Evolutionary conservation across 1,139 yeast genomes (phyloP).

Genomic region (Hyphopichia pseudoburtonii): DNA sequence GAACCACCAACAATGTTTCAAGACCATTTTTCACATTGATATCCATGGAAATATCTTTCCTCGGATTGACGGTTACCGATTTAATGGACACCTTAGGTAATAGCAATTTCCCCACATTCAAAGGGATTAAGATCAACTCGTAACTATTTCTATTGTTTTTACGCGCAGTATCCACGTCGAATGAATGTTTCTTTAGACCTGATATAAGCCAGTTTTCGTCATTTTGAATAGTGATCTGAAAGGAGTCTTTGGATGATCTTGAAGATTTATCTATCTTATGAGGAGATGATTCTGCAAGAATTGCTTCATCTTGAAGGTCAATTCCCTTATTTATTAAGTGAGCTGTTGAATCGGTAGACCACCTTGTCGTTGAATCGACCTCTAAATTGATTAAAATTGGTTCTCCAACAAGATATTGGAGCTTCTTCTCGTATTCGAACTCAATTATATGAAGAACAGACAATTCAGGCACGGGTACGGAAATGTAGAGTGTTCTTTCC

Average conservation of each 20-base stretch:
- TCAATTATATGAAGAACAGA: constrained; percentile 52
- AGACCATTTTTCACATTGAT: constrained; percentile 65
- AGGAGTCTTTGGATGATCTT: constrained; percentile 11
- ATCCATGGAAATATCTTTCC: constrained; percentile 49
- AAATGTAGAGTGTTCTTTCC: constrained; percentile 34
- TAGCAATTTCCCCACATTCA: constrained; percentile 69
- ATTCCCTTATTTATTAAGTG: too few relatives aligned
- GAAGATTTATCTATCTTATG: constrained; percentile 9
- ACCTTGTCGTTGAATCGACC: constrained; percentile 45
- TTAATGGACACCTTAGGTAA: constrained; percentile 65
- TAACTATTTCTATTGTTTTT: constrained; percentile 18
- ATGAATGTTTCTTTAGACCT: constrained; percentile 58
- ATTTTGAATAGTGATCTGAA: constrained; percentile 29
- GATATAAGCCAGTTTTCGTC: constrained; percentile 68
- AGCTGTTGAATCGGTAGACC: too few relatives aligned
- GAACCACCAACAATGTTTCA: constrained; percentile 70
- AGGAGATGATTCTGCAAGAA: constrained; percentile 30
- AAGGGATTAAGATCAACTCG: constrained; percentile 61
- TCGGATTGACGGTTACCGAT: constrained; percentile 21
- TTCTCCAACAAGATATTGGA: constrained; percentile 61
- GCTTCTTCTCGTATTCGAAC: constrained; percentile 35
- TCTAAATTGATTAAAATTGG: constrained; percentile 49
- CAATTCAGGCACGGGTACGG: constrained; percentile 54
- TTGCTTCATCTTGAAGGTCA: constrained; percentile 8
- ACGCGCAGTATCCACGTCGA: constrained; percentile 27